Evolutionary conservation across 2,329 filamentous ascomycete species (phyloP).

Genomic region (Pseudovirgaria hyperparasitica): DNA sequence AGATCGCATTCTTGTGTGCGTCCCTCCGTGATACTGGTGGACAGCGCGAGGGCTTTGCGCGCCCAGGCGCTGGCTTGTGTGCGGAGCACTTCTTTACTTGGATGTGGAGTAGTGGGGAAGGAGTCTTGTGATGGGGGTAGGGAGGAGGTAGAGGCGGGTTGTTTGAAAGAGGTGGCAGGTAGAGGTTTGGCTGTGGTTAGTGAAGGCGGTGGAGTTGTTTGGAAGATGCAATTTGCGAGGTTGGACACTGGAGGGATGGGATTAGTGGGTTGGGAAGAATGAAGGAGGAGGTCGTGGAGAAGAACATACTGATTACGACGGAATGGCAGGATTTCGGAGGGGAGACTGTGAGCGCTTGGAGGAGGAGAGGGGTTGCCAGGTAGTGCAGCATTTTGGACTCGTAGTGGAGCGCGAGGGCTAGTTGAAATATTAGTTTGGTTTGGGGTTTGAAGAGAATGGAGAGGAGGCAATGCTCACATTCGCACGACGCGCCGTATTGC

Average conservation of each 20-base stretch:
- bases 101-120: constrained; percentile 22
- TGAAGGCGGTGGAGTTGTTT: constrained; percentile 37
- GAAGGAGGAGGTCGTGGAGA: constrained; percentile 6
- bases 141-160: constrained; percentile 13
- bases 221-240: constrained; percentile 58
- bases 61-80: constrained; percentile 68
- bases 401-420: constrained; percentile 65
- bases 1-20: constrained; percentile 70
- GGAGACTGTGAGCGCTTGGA: constrained; percentile 67
- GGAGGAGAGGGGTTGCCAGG: constrained; percentile 71
- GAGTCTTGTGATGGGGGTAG: constrained; percentile 21
- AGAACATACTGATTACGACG: constrained; percentile 56
- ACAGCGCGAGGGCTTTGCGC: constrained; percentile 57
- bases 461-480: constrained; percentile 38
- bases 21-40: constrained; percentile 49
- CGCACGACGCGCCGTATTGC: constrained; percentile 61
- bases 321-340: constrained; percentile 58
- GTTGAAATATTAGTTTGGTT: constrained; percentile 15
- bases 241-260: constrained; percentile 54
- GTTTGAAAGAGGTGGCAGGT: constrained; percentile 1
- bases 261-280: constrained; percentile 3
- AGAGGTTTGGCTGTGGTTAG: neutral
- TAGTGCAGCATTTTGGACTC: constrained; percentile 62
- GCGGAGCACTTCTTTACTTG: constrained; percentile 49
- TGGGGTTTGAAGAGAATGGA: constrained; percentile 3